Evolutionary conservation across 192 early-diverging fungal genomes (phyloP).

Genomic region (Haplosporangium gracile): DNA sequence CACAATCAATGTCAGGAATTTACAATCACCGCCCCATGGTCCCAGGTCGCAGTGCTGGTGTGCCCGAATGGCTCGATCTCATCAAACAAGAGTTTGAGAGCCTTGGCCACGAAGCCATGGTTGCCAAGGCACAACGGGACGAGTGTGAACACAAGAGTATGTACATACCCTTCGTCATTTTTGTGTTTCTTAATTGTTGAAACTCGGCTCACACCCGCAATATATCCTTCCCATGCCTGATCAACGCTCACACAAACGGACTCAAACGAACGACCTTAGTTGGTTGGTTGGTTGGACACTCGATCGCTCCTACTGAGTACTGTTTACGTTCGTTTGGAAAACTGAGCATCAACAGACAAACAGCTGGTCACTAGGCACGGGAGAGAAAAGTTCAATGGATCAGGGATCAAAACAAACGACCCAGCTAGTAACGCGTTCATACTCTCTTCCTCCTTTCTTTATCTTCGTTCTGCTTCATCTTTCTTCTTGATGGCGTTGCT

Average conservation of each 20-base stretch:
- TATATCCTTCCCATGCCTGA: background rate
- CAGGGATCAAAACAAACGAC: background rate
- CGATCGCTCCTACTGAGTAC: background rate
- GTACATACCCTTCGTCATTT: slow-evolving; percentile 20
- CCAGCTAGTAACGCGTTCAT: background rate
- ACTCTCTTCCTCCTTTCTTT: slow-evolving; percentile 2
- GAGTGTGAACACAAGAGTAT: slow-evolving; percentile 92
- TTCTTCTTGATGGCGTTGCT: background rate
- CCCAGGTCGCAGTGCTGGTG: slow-evolving; percentile 72
- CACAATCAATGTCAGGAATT: slow-evolving; percentile 71
- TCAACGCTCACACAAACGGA: background rate
- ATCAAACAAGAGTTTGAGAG: slow-evolving; percentile 84
- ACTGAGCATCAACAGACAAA: background rate
- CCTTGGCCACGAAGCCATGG: slow-evolving; percentile 78
- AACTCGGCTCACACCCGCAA: background rate
- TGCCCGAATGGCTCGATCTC: slow-evolving; percentile 87
- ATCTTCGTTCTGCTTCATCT: background rate
- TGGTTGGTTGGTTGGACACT: background rate
- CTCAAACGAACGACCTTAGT: background rate
- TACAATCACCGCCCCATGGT: slow-evolving; percentile 89
- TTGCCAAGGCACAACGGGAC: slow-evolving; percentile 82
- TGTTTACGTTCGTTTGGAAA: background rate
- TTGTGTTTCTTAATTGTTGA: background rate
- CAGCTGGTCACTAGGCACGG: background rate
- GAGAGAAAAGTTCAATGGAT: background rate